Conservation (phyloP, 192 early-diverging fungal genomes). For the Linnemannia schmuckeri region DNA sequence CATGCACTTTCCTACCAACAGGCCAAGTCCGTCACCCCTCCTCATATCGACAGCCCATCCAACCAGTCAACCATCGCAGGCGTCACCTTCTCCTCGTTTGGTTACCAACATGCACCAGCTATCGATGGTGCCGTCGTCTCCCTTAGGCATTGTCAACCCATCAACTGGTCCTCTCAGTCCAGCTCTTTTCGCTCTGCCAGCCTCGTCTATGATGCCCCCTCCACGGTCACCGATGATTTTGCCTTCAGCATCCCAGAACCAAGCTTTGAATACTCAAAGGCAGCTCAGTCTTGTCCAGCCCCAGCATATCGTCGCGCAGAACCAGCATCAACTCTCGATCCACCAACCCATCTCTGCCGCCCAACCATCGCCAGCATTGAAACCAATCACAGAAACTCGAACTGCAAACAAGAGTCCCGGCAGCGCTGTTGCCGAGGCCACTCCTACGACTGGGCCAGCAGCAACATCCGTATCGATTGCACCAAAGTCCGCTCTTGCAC, state of each 20-base stretch:
- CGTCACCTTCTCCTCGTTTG: conserved; percentile 45
- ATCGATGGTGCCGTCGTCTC: conserved; percentile 47
- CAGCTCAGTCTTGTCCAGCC: conserved; percentile 23
- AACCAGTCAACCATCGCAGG: conserved; percentile 9
- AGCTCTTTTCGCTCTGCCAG: conserved; percentile 48
- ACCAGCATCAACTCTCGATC: conserved; percentile 45
- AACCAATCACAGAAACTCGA: conserved; percentile 11
- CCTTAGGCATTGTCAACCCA: conserved; percentile 15
- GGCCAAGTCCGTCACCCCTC: conserved; percentile 42
- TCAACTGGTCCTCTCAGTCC: conserved; percentile 42
- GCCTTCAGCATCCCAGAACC: conserved; percentile 35
- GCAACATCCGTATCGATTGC: conserved; percentile 7
- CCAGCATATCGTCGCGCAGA: conserved; percentile 36
- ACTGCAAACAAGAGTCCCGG: background rate
- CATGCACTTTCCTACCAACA: conserved; percentile 51
- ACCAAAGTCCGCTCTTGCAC: conserved; percentile 57
- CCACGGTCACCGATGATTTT: conserved; percentile 48
- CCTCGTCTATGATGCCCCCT: conserved; percentile 55
- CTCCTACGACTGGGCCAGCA: background rate
- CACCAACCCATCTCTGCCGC: conserved; percentile 28
- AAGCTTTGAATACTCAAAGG: conserved; percentile 25
- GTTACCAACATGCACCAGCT: conserved; percentile 52
- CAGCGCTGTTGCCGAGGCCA: background rate
- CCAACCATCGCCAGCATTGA: conserved; percentile 27
- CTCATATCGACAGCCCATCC: conserved; percentile 50